A percentile compares a stretch with the other conserved stretches of the same genome.
Conservation (phyloP, 129 eudicot species). For the Lactuca sativa region DNA sequence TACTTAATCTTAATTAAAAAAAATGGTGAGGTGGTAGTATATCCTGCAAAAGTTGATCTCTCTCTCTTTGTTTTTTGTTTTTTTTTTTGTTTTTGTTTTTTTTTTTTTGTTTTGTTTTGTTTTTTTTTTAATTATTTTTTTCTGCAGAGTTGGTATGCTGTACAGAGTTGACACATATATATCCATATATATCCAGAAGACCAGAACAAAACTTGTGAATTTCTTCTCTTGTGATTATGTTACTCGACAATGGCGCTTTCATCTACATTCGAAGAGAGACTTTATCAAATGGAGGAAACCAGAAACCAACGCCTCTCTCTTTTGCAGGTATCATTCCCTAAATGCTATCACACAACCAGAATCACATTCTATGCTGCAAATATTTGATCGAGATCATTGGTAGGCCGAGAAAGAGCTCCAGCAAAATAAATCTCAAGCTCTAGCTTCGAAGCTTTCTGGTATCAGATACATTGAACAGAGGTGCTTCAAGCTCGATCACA, state of each 20-base stretch:
- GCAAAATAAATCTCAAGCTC: constrained; percentile 39
- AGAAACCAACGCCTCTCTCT: constrained; percentile 55
- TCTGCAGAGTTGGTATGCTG: no score
- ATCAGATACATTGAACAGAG: constrained; percentile 45
- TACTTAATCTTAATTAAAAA: no score
- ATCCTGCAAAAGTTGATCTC: no score
- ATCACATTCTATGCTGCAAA: background rate
- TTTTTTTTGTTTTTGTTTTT: no score
- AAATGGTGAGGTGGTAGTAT: no score
- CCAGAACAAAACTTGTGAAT: background rate
- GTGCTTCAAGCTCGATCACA: constrained; percentile 51
- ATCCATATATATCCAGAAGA: background rate
- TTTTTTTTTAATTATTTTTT: no score
- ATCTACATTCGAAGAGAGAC: constrained; percentile 51
- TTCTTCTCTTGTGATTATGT: background rate
- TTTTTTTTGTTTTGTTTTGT: no score
- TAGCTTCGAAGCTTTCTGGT: constrained; percentile 48
- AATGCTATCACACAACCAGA: background rate
- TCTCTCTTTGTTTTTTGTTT: no score
- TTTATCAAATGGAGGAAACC: constrained; percentile 53
- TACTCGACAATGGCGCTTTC: constrained; percentile 54
- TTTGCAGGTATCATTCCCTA: constrained; percentile 39
- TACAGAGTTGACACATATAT: no score
- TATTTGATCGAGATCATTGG: background rate
- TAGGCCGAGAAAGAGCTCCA: constrained; percentile 60